Percentiles rank a stretch among this genome's conserved stretches.
Evolutionary conservation across 306 rosid genomes (phyloP).

Genomic region (Begonia loranthoides): DNA sequence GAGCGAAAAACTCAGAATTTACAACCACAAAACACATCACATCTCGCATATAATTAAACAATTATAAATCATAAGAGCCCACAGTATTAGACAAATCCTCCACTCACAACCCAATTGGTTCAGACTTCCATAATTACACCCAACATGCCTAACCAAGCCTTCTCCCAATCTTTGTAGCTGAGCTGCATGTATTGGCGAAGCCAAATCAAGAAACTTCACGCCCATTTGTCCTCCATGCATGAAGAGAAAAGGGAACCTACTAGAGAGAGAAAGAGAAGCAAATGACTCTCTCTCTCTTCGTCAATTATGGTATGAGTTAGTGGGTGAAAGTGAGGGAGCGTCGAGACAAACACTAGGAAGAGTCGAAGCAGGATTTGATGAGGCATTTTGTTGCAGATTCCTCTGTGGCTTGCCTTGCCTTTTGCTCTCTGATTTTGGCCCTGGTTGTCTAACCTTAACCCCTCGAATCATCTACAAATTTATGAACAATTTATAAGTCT

Average conservation of each 20-base stretch:
- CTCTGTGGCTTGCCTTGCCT: conserved; percentile 57
- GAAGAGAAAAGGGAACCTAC: not conserved
- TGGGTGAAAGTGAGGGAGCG: conserved; percentile 22
- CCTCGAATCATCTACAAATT: conserved; percentile 76
- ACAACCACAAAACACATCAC: too few relatives aligned
- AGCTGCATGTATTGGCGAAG: too few relatives aligned
- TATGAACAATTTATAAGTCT: not conserved
- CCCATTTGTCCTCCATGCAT: not conserved
- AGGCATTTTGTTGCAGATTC: conserved; percentile 31
- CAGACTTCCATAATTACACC: too few relatives aligned
- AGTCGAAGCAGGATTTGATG: not conserved
- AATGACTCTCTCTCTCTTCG: too few relatives aligned
- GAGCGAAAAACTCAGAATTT: too few relatives aligned
- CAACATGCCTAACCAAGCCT: not conserved
- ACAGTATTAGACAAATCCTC: too few relatives aligned
- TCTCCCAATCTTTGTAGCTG: not conserved
- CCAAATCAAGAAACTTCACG: not conserved
- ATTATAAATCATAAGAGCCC: too few relatives aligned
- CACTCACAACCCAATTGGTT: too few relatives aligned
- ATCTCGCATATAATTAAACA: too few relatives aligned
- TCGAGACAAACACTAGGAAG: conserved; percentile 18
- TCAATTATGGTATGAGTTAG: not conserved
- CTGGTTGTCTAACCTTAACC: conserved; percentile 79
- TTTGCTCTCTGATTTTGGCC: conserved; percentile 48
- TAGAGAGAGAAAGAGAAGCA: not conserved